These are phyloP conservation scores for Teratosphaeria gauchensis DNA, from an alignment of 2,329 filamentous ascomycete species.

Conservation along the genomic window DNA sequence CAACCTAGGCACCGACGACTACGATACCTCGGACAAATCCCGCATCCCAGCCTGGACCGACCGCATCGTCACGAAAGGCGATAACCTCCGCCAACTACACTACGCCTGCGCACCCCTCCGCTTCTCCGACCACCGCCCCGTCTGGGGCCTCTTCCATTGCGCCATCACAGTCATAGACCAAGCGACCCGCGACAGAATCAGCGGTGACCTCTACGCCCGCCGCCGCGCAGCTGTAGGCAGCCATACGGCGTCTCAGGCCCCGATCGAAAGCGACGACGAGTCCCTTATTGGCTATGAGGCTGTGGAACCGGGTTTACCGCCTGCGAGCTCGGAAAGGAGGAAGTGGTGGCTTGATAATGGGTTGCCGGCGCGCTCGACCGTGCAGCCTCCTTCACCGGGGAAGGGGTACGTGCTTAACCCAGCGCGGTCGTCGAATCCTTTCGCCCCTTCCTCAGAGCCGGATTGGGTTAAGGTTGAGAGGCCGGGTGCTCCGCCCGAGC, in stretches of 20 bases:
- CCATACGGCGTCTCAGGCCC: conserved; percentile 43
- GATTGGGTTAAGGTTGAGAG: conserved; percentile 63
- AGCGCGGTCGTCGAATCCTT: conserved; percentile 70
- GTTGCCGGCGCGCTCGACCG: conserved; percentile 62
- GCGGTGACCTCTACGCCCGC: conserved; percentile 61
- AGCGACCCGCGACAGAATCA: conserved; percentile 58
- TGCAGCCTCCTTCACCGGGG: conserved; percentile 59
- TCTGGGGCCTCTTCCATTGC: conserved; percentile 83
- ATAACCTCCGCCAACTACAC: conserved; percentile 68
- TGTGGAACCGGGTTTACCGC: conserved; percentile 65
- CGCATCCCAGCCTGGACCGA: conserved; percentile 97
- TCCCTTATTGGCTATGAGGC: conserved; percentile 73
- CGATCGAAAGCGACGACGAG: conserved; percentile 62
- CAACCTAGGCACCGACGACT: conserved; percentile 76
- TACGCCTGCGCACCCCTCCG: conserved; percentile 74
- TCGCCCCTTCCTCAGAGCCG: conserved; percentile 59
- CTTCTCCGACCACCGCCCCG: conserved; percentile 94
- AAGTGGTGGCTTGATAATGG: conserved; percentile 60
- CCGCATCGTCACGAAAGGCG: conserved; percentile 77
- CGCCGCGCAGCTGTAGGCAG: conserved; percentile 58
- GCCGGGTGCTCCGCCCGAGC: conserved; percentile 5
- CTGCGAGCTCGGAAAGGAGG: conserved; percentile 50
- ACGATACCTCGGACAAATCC: conserved; percentile 90
- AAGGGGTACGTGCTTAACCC: conserved; percentile 59
- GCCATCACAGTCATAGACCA: conserved; percentile 74